A percentile compares a stretch with the other conserved stretches of the same genome.
Evolutionary conservation across 306 rosid genomes (phyloP).

Genomic region (Cicer yamashitae): DNA sequence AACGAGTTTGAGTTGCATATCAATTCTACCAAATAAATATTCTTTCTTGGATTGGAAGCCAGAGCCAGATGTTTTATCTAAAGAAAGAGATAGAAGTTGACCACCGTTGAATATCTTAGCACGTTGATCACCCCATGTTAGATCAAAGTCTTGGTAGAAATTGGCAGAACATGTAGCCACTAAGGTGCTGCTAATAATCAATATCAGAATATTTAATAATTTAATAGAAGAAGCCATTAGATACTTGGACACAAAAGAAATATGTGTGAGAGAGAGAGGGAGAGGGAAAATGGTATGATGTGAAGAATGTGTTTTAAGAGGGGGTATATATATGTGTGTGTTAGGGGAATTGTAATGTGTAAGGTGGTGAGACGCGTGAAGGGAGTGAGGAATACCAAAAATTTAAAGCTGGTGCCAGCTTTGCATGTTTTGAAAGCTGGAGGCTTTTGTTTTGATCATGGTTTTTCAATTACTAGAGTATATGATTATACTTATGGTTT

Average conservation of each 20-base stretch:
- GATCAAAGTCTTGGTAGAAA: slow-evolving; percentile 71
- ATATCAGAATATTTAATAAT: slow-evolving; percentile 34
- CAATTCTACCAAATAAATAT: slow-evolving; percentile 75
- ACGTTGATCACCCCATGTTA: slow-evolving; percentile 77
- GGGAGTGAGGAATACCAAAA: neutral
- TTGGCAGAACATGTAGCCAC: slow-evolving; percentile 50
- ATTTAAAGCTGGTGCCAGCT: slow-evolving; percentile 69
- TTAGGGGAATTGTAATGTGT: slow-evolving; percentile 3
- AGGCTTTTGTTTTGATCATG: slow-evolving; percentile 12
- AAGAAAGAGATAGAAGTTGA: slow-evolving; percentile 71
- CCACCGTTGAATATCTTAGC: slow-evolving; percentile 73
- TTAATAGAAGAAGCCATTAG: slow-evolving; percentile 50
- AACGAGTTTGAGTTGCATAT: slow-evolving; percentile 93
- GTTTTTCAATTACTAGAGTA: neutral
- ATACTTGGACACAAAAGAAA: neutral
- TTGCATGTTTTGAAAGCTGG: slow-evolving; percentile 63
- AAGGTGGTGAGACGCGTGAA: slow-evolving; percentile 61
- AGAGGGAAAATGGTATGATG: slow-evolving; percentile 35
- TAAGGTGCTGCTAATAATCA: slow-evolving; percentile 51
- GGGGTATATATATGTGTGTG: slow-evolving; percentile 21
- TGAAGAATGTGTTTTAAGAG: slow-evolving; percentile 45
- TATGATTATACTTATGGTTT: neutral
- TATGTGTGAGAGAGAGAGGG: neutral
- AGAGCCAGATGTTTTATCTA: slow-evolving; percentile 81
- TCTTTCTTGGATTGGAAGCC: slow-evolving; percentile 79